A percentile compares a stretch with the other conserved stretches of the same genome.
phyloP scores from a whole-genome alignment of 345 rosid species.

The Salix brachista region DNA sequence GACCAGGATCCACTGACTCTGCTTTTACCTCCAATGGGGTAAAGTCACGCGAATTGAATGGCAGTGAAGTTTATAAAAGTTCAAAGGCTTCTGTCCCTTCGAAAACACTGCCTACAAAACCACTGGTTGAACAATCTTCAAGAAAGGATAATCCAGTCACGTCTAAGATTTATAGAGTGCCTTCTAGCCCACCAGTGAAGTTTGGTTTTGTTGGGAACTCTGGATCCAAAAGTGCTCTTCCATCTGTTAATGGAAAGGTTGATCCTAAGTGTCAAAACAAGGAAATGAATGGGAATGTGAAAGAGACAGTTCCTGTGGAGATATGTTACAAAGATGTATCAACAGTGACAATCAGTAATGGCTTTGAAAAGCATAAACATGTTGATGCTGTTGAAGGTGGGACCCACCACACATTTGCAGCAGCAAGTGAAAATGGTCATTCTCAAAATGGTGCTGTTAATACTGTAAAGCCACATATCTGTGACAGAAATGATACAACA shows the following conservation, averaged over 20 bases:
- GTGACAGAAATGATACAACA: slow-evolving; percentile 32
- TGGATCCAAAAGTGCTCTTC: slow-evolving; percentile 45
- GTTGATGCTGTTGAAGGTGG: slow-evolving; percentile 33
- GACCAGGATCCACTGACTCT: slow-evolving; percentile 43
- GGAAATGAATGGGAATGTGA: slow-evolving; percentile 35
- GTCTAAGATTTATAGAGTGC: slow-evolving; percentile 54
- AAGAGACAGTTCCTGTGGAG: slow-evolving; percentile 24
- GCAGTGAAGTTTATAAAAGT: slow-evolving; percentile 42
- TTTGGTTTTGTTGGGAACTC: slow-evolving; percentile 52
- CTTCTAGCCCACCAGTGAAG: slow-evolving; percentile 48
- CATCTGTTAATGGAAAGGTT: slow-evolving; percentile 44
- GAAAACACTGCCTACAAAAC: slow-evolving; percentile 35
- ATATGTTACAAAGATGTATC: slow-evolving; percentile 42
- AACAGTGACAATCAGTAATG: slow-evolving; percentile 24
- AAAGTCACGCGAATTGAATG: slow-evolving; percentile 47
- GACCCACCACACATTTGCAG: slow-evolving; percentile 11
- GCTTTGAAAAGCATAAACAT: slow-evolving; percentile 32
- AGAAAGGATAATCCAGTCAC: slow-evolving; percentile 32
- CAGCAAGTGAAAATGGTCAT: slow-evolving; percentile 33
- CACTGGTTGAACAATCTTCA: slow-evolving; percentile 35
- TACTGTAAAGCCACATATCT: slow-evolving; percentile 30
- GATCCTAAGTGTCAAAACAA: slow-evolving; percentile 37
- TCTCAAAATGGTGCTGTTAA: slow-evolving; percentile 13
- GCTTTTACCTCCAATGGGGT: slow-evolving; percentile 48
- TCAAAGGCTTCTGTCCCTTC: slow-evolving; percentile 32